phyloP scores from a whole-genome alignment of 2,329 filamentous ascomycete species.

The Alternaria conjuncta region DNA sequence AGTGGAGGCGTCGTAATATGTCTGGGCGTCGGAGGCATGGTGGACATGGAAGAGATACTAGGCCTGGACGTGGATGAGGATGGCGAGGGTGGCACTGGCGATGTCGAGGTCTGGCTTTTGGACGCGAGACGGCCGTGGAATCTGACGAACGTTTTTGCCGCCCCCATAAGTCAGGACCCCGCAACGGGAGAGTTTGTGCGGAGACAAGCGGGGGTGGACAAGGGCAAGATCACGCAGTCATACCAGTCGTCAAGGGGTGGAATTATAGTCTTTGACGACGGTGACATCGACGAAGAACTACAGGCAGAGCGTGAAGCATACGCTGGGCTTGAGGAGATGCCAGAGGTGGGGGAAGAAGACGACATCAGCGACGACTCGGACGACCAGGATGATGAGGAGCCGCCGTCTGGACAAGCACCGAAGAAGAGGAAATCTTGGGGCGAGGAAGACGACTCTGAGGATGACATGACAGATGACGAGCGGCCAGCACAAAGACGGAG shows the following conservation, averaged over 20 bases:
- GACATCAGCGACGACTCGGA: slow-evolving; percentile 64
- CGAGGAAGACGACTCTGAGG: slow-evolving; percentile 67
- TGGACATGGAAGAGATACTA: slow-evolving; percentile 82
- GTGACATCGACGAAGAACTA: slow-evolving; percentile 88
- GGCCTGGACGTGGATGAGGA: slow-evolving; percentile 74
- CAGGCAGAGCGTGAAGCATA: slow-evolving; percentile 79
- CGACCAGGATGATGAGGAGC: slow-evolving; percentile 43
- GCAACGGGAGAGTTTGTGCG: slow-evolving; percentile 57
- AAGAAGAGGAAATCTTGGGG: slow-evolving; percentile 52
- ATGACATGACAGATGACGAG: slow-evolving; percentile 72
- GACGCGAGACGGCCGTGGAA: slow-evolving; percentile 96
- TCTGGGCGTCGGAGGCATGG: slow-evolving; percentile 88
- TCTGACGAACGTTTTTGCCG: slow-evolving; percentile 88
- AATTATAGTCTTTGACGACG: slow-evolving; percentile 93
- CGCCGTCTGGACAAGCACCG: slow-evolving; percentile 44
- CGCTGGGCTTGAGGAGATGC: slow-evolving; percentile 86
- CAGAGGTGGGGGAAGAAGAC: slow-evolving; percentile 78
- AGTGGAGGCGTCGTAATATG: slow-evolving; percentile 90
- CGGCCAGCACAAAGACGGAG: slow-evolving; percentile 80
- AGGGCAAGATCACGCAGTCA: slow-evolving; percentile 72
- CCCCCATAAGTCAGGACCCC: slow-evolving; percentile 53
- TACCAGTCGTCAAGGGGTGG: slow-evolving; percentile 85
- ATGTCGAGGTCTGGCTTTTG: slow-evolving; percentile 94
- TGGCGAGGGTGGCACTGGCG: slow-evolving; percentile 68
- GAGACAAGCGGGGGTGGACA: slow-evolving; percentile 70